These are phyloP conservation scores for Geotrichum fermentans DNA, from an alignment of 1,139 yeast species.

Conservation along the genomic window DNA sequence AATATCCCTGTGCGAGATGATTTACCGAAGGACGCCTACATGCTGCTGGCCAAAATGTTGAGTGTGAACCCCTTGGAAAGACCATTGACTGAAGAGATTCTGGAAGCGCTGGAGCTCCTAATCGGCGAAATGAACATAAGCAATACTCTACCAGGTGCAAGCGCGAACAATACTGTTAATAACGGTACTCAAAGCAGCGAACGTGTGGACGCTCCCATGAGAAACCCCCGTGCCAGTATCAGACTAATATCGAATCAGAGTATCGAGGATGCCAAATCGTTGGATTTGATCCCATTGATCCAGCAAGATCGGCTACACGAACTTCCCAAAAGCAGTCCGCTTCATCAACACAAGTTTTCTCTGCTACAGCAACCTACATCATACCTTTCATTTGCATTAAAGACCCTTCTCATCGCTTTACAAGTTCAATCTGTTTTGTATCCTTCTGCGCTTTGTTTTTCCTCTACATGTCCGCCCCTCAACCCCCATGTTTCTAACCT, in stretches of 20 bases:
- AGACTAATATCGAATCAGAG: conserved; percentile 4
- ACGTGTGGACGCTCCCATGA: neutral
- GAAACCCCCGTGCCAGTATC: neutral
- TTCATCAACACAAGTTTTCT: neutral
- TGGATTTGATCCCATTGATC: neutral
- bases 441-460: neutral
- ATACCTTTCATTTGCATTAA: neutral
- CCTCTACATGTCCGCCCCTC: neutral
- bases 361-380: neutral
- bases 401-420: neutral
- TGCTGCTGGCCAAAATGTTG: conserved; percentile 40
- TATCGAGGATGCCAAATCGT: conserved; percentile 5
- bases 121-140: conserved; percentile 1
- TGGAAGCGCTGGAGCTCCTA: neutral
- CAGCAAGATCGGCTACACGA: neutral
- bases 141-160: neutral
- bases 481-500: neutral
- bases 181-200: neutral
- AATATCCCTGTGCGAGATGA: conserved; percentile 33
- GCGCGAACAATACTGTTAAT: neutral
- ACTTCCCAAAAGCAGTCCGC: neutral
- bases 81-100: conserved; percentile 32
- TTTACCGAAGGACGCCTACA: conserved; percentile 41
- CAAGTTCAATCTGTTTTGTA: neutral
- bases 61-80: conserved; percentile 40